Evolutionary conservation across 495 filamentous ascomycete genomes (phyloP).

Genomic region (Aspergillus bridgeri): DNA sequence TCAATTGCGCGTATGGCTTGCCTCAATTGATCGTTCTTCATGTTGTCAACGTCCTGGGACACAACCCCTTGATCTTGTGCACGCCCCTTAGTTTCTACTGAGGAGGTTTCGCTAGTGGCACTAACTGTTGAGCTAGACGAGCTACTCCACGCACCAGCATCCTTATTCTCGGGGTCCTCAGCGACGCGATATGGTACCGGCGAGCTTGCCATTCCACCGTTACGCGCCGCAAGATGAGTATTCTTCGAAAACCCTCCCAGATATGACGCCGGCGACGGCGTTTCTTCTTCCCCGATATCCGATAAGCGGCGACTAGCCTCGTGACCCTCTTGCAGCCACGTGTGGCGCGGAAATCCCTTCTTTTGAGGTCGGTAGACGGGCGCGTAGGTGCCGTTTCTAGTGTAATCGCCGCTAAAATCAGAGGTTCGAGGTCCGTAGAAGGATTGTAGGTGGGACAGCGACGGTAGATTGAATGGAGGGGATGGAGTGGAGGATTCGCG

Average conservation of each 20-base stretch:
- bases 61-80: conserved; percentile 12
- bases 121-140: conserved; percentile 41
- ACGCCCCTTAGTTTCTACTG: conserved; percentile 17
- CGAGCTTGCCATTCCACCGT: conserved; percentile 8
- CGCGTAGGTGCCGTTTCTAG: conserved; percentile 2
- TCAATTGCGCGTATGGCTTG: conserved; percentile 8
- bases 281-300: conserved; percentile 66
- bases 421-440: conserved; percentile 21
- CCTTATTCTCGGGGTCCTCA: conserved; percentile 12
- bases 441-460: conserved; percentile 36
- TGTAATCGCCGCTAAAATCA: conserved; percentile 20
- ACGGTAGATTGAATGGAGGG: conserved; percentile 42
- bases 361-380: conserved; percentile 22
- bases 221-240: conserved; percentile 3
- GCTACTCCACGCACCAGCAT: conserved; percentile 30
- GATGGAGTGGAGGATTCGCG: conserved; percentile 52
- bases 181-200: conserved; percentile 12
- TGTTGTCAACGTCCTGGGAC: conserved; percentile 10
- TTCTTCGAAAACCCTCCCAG: conserved; percentile 18
- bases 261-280: conserved; percentile 24
- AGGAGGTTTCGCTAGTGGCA: conserved; percentile 30
- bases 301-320: conserved; percentile 60
- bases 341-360: conserved; percentile 40
- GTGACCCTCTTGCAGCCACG: conserved; percentile 51
- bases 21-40: conserved; percentile 8